Evolutionary conservation across 2,329 filamentous ascomycete genomes (phyloP), one percentile per base, ranked within the genome.

Genomic region (Aspergillus latus): DNA sequence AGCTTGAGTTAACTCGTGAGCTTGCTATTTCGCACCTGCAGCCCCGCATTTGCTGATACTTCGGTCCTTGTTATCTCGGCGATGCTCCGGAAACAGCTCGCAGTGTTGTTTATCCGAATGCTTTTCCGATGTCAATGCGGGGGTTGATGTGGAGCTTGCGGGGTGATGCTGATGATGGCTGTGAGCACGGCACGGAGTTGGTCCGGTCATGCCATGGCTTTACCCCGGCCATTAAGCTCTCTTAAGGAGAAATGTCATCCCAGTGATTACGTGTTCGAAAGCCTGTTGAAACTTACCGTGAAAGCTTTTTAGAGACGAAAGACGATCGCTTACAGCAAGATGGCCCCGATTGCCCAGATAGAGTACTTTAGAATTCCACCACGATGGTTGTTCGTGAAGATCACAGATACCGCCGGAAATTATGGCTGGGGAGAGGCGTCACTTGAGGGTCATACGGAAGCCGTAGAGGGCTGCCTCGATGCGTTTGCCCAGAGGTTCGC

Each of bases 351-450:
- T 64, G 78, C 80, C 56, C 80, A 68, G 6, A 85, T 92, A 49
- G 87, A 90, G 62, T 89, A 90, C 66, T 91, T 90, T 68, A 83
- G 88, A 16, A 84, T 92, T 3, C 86, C 86, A 49, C 89, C 89
- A 6, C 80, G 89, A 28, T 92, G 88, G 88, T 77, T 92, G 1
- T 90, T 92, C 62, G 88, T 92, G 62, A 92, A 92, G 70, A 82
- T 92, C 62, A 86, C 83, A 1, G 88, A 92, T 66, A 83, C 85
- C n/a, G 78, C 80, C 1, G 87, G 83, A 2, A 78, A 82, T 30
- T 75, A 80, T 34, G 89, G 88, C 5, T 92, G 88, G 88, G 89
- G 89, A 21, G 88, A 92, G 68, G 87, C 86, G 0, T 88, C 87
- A 0, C 73, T 92, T 0, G 88, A 92, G 70, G 89, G 88, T 0